phyloP scores from a whole-genome alignment of 2,329 filamentous ascomycete genomes.

The Fusarium oxysporum region DNA sequence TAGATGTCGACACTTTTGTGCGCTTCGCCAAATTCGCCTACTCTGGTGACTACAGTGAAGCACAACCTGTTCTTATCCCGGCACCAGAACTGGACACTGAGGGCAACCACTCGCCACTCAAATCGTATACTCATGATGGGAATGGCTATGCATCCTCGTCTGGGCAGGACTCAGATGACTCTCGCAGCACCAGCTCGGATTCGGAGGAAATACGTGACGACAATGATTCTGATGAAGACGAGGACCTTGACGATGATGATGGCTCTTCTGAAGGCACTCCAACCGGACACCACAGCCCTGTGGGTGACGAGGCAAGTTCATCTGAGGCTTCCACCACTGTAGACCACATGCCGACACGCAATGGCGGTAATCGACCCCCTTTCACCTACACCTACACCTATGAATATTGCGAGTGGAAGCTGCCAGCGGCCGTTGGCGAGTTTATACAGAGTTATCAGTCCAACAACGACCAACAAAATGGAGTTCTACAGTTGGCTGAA shows the following conservation, averaged over 20 bases:
- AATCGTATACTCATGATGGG: background rate
- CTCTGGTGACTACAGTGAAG: conserved; percentile 39
- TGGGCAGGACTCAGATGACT: background rate
- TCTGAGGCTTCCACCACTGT: conserved; percentile 20
- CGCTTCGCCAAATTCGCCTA: conserved; percentile 45
- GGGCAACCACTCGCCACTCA: background rate
- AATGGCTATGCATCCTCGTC: background rate
- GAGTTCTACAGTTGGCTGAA: background rate
- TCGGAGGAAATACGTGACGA: background rate
- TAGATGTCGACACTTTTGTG: conserved; percentile 45
- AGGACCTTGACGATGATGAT: background rate
- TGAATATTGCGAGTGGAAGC: conserved; percentile 2
- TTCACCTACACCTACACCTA: background rate
- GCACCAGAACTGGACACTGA: background rate
- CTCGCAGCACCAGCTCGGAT: background rate
- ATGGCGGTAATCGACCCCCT: background rate
- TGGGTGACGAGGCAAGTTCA: background rate
- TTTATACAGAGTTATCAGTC: background rate
- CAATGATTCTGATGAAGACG: conserved; percentile 1
- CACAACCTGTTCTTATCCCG: conserved; percentile 19
- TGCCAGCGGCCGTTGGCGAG: conserved; percentile 16
- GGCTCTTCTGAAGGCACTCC: background rate
- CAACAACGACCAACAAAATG: background rate
- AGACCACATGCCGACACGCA: background rate
- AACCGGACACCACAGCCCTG: background rate